Evolutionary conservation across 2,329 filamentous ascomycete genomes (phyloP).

Genomic region (Mycocentrospora acerina): DNA sequence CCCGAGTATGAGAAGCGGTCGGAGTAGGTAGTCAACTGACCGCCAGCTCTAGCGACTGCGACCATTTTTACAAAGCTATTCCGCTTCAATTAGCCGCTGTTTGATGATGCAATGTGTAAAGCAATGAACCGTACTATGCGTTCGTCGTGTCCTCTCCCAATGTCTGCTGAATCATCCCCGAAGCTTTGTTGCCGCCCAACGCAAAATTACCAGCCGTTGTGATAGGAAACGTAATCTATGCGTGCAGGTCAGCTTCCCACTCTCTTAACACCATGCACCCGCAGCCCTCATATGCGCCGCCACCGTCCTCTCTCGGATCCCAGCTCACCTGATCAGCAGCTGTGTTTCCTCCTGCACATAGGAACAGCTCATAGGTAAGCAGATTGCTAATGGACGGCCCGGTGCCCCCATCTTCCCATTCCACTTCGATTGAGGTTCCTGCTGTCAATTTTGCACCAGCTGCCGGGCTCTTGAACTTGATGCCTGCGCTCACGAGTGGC

Average conservation of each 20-base stretch:
- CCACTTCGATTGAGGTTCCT: conserved; percentile 54
- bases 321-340: conserved; percentile 49
- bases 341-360: conserved; percentile 63
- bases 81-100: conserved; percentile 8
- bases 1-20: conserved; percentile 63
- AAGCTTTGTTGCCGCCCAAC: conserved; percentile 44
- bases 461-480: conserved; percentile 56
- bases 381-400: conserved; percentile 54
- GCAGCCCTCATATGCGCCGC: neutral
- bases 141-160: conserved; percentile 44
- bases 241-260: conserved; percentile 3
- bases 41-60: conserved; percentile 56
- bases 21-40: conserved; percentile 61
- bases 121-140: conserved; percentile 53
- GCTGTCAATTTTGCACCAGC: conserved; percentile 54
- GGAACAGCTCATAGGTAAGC: conserved; percentile 57
- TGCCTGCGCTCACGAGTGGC: conserved; percentile 52
- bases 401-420: conserved; percentile 59
- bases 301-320: neutral
- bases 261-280: conserved; percentile 2
- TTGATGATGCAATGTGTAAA: neutral
- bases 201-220: conserved; percentile 50
- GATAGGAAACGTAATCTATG: conserved; percentile 30
- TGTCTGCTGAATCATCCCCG: conserved; percentile 25
- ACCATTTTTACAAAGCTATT: conserved; percentile 50